Conservation (phyloP, 441 rosid species). For the Arabidopsis hybrid region DNA sequence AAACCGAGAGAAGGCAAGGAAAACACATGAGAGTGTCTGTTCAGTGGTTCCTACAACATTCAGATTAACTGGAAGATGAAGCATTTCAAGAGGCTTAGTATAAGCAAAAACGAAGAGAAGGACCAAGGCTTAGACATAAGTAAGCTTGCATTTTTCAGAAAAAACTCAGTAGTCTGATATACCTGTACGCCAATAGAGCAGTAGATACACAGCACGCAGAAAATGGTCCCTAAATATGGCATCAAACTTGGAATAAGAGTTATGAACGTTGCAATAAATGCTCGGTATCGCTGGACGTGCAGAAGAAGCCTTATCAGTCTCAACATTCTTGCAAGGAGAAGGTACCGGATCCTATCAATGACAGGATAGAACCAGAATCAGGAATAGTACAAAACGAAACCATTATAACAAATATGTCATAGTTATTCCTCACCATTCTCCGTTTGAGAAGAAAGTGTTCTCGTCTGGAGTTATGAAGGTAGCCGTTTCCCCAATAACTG, state of each 20-base stretch:
- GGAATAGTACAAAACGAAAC: constrained; percentile 7
- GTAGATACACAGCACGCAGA: constrained; percentile 88
- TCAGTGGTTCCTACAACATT: background rate
- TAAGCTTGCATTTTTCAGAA: background rate
- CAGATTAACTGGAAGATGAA: background rate
- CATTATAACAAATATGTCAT: background rate
- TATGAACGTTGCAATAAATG: constrained; percentile 91
- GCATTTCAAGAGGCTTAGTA: constrained; percentile 2
- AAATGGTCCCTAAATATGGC: constrained; percentile 94
- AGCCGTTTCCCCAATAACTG: constrained; percentile 97
- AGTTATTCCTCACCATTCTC: constrained; percentile 82
- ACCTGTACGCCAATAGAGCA: constrained; percentile 98
- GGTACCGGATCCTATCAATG: constrained; percentile 92
- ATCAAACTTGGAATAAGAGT: constrained; percentile 94
- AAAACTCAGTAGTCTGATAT: constrained; percentile 28
- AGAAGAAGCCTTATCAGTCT: constrained; percentile 88
- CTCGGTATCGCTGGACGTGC: constrained; percentile 82
- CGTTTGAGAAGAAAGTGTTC: constrained; percentile 77
- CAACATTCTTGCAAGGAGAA: constrained; percentile 93
- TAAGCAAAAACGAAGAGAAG: background rate
- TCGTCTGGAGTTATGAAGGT: constrained; percentile 80
- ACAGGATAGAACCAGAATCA: constrained; percentile 33
- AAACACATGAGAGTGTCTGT: constrained; percentile 20
- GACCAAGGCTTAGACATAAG: constrained; percentile 11
- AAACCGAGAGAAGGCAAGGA: background rate